These are phyloP conservation scores for Aspergillus nanangensis DNA, from an alignment of 495 filamentous ascomycete genomes.

Conservation along the genomic window DNA sequence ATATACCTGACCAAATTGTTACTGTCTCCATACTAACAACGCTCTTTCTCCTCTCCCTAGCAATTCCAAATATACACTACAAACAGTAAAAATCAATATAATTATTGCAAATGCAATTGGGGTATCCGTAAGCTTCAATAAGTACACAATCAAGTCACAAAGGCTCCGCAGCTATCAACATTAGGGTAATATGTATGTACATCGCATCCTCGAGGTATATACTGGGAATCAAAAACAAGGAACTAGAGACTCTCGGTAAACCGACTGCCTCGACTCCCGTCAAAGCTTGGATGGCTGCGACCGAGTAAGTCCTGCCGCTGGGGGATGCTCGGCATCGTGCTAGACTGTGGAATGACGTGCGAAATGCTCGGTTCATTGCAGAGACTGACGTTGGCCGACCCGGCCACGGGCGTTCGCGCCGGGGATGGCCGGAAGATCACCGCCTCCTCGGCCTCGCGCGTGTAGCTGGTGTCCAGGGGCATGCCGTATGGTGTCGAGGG, in stretches of 20 bases:
- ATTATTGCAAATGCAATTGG: no score
- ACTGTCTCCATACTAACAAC: no score
- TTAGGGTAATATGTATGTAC: no score
- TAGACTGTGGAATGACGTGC: constrained; percentile 6
- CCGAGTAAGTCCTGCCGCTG: constrained; percentile 43
- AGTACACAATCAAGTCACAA: no score
- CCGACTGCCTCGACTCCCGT: constrained; percentile 52
- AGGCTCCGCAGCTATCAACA: no score
- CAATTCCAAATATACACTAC: no score
- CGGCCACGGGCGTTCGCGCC: constrained; percentile 45
- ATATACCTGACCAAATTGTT: no score
- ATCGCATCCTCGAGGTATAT: no score
- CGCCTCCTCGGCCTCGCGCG: constrained; percentile 30
- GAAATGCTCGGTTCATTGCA: constrained; percentile 11
- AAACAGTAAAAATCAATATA: no score
- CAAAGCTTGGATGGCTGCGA: constrained; percentile 48
- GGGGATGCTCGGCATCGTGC: constrained; percentile 17
- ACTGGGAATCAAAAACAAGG: neutral
- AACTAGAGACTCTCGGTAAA: constrained; percentile 46
- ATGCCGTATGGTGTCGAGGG: constrained; percentile 30
- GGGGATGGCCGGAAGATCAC: constrained; percentile 43
- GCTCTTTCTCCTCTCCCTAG: no score
- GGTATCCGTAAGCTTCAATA: no score
- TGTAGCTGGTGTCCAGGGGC: constrained; percentile 33
- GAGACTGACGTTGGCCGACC: constrained; percentile 28